Percentiles rank a stretch among this genome's conserved stretches.
Evolutionary conservation across 352 stramenopile species (phyloP).

Genomic region (Globisporangium mamillatum): DNA sequence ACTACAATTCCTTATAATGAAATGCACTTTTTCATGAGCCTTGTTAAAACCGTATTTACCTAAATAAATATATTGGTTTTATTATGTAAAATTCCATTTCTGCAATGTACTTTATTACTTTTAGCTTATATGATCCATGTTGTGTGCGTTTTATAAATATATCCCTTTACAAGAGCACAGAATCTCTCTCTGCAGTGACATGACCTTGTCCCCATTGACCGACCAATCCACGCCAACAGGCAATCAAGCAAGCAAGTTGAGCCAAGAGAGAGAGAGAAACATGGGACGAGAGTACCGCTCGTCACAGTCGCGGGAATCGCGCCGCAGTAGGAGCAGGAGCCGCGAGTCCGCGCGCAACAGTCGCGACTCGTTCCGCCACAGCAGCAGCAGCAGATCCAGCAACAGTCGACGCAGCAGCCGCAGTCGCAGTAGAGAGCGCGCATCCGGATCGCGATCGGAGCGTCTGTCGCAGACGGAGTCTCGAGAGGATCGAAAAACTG

Average conservation of each 20-base stretch:
- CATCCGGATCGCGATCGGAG: constrained; percentile 3
- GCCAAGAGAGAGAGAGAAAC: not conserved
- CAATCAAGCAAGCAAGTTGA: not conserved
- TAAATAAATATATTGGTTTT: too few species aligned
- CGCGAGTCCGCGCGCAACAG: constrained; percentile 13
- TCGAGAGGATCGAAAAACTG: constrained; percentile 16
- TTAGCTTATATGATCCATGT: too few species aligned
- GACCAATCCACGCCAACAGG: not conserved
- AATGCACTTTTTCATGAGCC: too few species aligned
- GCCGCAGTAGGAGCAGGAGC: constrained; percentile 25
- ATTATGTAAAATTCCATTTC: too few species aligned
- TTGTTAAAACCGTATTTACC: too few species aligned
- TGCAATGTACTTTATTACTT: too few species aligned
- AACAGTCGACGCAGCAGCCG: constrained; percentile 6
- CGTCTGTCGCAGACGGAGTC: not conserved
- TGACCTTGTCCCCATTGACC: not conserved
- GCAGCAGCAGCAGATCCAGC: constrained; percentile 4
- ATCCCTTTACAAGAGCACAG: not conserved
- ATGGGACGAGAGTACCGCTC: constrained; percentile 23
- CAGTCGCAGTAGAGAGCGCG: constrained; percentile 12
- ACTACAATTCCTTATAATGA: too few species aligned
- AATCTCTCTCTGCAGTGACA: constrained; percentile 3
- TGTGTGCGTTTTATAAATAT: too few species aligned
- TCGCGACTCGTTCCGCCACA: constrained; percentile 14
- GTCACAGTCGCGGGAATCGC: constrained; percentile 6